Evolutionary conservation across 768 basidiomycete genomes (phyloP).

Genomic region (Hygrophorus pudorinus): DNA sequence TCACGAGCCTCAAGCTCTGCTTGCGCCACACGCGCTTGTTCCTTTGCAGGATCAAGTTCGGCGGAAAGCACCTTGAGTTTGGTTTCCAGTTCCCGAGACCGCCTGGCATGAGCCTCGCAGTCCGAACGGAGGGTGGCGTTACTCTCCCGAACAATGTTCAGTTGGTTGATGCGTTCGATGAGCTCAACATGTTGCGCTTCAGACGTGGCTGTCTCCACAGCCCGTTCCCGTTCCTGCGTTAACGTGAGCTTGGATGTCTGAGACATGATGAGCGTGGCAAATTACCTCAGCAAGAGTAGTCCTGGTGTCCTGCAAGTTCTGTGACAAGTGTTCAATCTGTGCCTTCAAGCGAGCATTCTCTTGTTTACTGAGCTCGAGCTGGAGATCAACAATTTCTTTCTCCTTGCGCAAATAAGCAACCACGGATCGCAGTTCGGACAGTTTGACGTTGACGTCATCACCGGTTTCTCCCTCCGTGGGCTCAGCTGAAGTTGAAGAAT

Average conservation of each 20-base stretch:
- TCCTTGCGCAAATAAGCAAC: conserved; percentile 80
- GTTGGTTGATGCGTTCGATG: conserved; percentile 76
- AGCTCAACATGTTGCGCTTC: conserved; percentile 78
- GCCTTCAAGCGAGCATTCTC: conserved; percentile 66
- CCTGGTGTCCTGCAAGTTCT: conserved; percentile 61
- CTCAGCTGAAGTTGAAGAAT: conserved; percentile 31
- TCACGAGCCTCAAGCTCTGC: conserved; percentile 71
- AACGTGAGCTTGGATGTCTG: conserved; percentile 2
- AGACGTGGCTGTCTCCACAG: conserved; percentile 58
- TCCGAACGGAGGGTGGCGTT: conserved; percentile 79
- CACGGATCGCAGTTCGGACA: conserved; percentile 67
- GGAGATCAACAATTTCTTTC: conserved; percentile 87
- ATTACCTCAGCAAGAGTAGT: conserved; percentile 59
- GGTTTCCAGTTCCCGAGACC: conserved; percentile 53
- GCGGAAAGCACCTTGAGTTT: conserved; percentile 46
- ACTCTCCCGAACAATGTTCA: conserved; percentile 80
- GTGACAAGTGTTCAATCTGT: conserved; percentile 66
- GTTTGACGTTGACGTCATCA: conserved; percentile 50
- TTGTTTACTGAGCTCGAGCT: conserved; percentile 68
- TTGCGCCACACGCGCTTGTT: conserved; percentile 51
- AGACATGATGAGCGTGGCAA: neutral
- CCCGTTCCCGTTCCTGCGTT: conserved; percentile 69
- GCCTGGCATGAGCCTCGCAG: conserved; percentile 59
- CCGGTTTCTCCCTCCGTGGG: conserved; percentile 33
- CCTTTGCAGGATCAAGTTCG: conserved; percentile 68